A percentile compares a stretch with the other conserved stretches of the same genome.
These are phyloP conservation scores for Zangia roseola DNA, from an alignment of 768 basidiomycete species.

Conservation along the genomic window DNA sequence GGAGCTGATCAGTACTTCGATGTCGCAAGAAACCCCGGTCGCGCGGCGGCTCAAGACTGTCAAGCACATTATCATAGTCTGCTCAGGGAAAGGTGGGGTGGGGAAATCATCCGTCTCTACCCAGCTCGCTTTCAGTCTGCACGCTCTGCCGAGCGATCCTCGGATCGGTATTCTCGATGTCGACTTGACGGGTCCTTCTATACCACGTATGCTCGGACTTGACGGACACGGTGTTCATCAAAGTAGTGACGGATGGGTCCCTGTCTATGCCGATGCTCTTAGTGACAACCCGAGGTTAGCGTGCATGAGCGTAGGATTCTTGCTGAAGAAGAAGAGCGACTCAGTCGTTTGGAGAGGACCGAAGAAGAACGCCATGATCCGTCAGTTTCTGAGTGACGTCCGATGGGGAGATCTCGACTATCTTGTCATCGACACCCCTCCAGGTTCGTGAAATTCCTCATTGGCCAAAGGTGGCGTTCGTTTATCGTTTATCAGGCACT, in stretches of 20 bases:
- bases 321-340: constrained; percentile 86
- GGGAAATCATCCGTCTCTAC: constrained; percentile 97
- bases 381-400: constrained; percentile 94
- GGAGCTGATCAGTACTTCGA: no score
- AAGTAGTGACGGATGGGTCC: constrained; percentile 96
- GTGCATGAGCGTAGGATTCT: constrained; percentile 97
- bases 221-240: constrained; percentile 89
- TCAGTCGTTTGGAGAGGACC: constrained; percentile 98
- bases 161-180: constrained; percentile 91
- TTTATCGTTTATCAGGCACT: constrained; percentile 59
- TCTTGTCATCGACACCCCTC: constrained; percentile 93
- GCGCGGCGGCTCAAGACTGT: constrained; percentile 69
- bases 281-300: constrained; percentile 64
- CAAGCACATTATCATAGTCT: constrained; percentile 86
- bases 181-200: constrained; percentile 91
- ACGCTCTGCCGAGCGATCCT: constrained; percentile 60
- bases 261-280: constrained; percentile 86
- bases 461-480: constrained; percentile 4
- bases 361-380: constrained; percentile 98
- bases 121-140: constrained; percentile 87
- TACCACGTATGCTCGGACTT: constrained; percentile 92
- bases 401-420: constrained; percentile 93
- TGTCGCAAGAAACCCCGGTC: constrained; percentile 54
- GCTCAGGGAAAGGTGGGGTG: constrained; percentile 97
- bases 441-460: constrained; percentile 56